Percentiles rank a stretch among this genome's conserved stretches.
These are phyloP conservation scores for Camptophora hylomeconis DNA, from an alignment of 2,329 filamentous ascomycete species.

Conservation along the genomic window DNA sequence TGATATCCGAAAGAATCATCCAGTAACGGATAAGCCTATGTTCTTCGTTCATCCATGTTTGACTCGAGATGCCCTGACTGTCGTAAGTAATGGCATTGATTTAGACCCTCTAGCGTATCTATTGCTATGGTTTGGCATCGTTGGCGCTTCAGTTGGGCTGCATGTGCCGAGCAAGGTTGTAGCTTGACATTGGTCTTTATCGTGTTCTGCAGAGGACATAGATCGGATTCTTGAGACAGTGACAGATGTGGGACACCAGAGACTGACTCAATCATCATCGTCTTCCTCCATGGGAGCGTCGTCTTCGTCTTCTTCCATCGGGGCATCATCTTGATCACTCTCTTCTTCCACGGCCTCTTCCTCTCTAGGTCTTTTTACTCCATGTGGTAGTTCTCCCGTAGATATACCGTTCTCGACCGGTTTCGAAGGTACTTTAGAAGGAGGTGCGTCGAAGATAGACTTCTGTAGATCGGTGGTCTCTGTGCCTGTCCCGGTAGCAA, in stretches of 20 bases:
- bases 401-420: constrained; percentile 28
- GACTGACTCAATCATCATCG: constrained; percentile 55
- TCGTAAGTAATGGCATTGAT: constrained; percentile 36
- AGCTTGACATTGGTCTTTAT: no score
- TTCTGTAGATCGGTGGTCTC: constrained; percentile 65
- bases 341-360: constrained; percentile 50
- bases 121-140: constrained; percentile 76
- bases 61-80: constrained; percentile 66
- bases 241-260: no score
- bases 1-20: constrained; percentile 57
- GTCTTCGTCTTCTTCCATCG: constrained; percentile 57
- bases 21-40: constrained; percentile 59
- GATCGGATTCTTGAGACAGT: no score
- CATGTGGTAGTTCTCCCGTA: constrained; percentile 41
- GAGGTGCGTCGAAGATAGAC: constrained; percentile 61
- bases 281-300: constrained; percentile 59
- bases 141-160: constrained; percentile 68
- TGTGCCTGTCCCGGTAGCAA: constrained; percentile 49
- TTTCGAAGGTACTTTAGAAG: constrained; percentile 35
- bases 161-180: constrained; percentile 58
- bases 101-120: constrained; percentile 54
- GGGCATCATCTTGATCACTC: constrained; percentile 38
- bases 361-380: constrained; percentile 57
- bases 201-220: no score
- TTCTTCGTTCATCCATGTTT: constrained; percentile 93